Conservation (phyloP, 139 green algal genomes). For the Closterium sp. region DNA sequence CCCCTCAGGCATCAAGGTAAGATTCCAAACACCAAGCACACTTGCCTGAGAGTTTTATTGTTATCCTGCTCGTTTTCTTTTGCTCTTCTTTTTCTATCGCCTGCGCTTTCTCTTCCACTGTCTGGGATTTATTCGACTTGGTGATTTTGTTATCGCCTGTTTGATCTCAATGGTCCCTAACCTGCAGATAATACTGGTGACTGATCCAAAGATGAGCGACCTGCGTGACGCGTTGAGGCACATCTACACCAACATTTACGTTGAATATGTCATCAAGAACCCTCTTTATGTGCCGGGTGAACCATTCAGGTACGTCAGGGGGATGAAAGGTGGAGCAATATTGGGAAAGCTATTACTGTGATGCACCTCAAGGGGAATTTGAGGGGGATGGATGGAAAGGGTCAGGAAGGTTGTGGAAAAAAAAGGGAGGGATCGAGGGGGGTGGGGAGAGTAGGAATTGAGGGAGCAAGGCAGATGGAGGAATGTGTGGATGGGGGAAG, state of each 20-base stretch:
- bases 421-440: not conserved
- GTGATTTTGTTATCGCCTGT: not conserved
- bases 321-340: not conserved
- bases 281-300: constrained; percentile 72
- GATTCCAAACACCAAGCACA: not conserved
- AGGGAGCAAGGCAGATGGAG: not conserved
- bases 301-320: constrained; percentile 67
- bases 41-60: too few species aligned
- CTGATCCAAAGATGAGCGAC: constrained; percentile 66
- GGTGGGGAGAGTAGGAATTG: not conserved
- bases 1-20: constrained; percentile 83
- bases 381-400: too few species aligned
- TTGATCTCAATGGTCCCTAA: not conserved
- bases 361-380: too few species aligned
- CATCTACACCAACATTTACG: constrained; percentile 78
- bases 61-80: not conserved
- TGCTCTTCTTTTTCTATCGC: not conserved
- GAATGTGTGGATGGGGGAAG: not conserved
- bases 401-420: too few species aligned
- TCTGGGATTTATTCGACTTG: not conserved
- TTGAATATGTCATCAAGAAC: constrained; percentile 83
- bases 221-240: constrained; percentile 68
- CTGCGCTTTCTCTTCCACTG: not conserved
- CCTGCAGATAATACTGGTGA: constrained; percentile 79
- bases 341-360: too few species aligned